Evolutionary conservation across 1,284 basidiomycete genomes (phyloP).

Genomic region (Ustilago tritici): DNA sequence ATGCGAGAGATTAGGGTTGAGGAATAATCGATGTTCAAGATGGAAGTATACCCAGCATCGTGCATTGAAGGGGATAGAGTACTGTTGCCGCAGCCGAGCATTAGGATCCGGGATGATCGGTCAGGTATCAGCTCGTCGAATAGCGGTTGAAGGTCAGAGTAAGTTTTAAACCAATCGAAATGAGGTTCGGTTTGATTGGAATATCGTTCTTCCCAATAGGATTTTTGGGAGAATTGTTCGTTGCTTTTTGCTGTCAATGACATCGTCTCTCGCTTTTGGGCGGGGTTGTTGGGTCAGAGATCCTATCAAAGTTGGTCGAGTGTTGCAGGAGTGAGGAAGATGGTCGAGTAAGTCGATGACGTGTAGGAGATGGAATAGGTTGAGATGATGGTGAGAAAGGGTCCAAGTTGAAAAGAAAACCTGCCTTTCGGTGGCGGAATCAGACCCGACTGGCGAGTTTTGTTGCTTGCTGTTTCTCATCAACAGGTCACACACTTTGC

Average conservation of each 20-base stretch:
- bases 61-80: conserved; percentile 61
- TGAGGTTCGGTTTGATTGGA: conserved; percentile 41
- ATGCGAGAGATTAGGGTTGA: conserved; percentile 57
- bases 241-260: conserved; percentile 48
- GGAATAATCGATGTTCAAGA: conserved; percentile 61
- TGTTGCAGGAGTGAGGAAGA: too few relatives aligned
- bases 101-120: conserved; percentile 53
- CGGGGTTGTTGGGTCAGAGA: too few relatives aligned
- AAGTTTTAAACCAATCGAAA: conserved; percentile 64
- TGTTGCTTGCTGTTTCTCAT: not conserved
- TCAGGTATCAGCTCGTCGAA: conserved; percentile 49
- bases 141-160: not conserved
- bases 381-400: conserved; percentile 6
- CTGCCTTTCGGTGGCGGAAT: too few relatives aligned
- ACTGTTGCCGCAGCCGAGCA: conserved; percentile 66
- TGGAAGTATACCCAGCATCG: conserved; percentile 51
- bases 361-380: not conserved
- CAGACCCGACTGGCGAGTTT: conserved; percentile 15
- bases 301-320: too few relatives aligned
- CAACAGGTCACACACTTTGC: too few relatives aligned
- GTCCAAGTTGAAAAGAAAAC: conserved; percentile 8
- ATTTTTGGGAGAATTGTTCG: conserved; percentile 55
- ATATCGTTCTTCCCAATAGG: conserved; percentile 65
- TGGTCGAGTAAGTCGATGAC: not conserved
- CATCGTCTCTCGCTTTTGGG: conserved; percentile 13